A percentile compares a stretch with the other conserved stretches of the same genome.
Conservation (phyloP, 768 basidiomycete species). For the Hebeloma cylindrosporum region DNA sequence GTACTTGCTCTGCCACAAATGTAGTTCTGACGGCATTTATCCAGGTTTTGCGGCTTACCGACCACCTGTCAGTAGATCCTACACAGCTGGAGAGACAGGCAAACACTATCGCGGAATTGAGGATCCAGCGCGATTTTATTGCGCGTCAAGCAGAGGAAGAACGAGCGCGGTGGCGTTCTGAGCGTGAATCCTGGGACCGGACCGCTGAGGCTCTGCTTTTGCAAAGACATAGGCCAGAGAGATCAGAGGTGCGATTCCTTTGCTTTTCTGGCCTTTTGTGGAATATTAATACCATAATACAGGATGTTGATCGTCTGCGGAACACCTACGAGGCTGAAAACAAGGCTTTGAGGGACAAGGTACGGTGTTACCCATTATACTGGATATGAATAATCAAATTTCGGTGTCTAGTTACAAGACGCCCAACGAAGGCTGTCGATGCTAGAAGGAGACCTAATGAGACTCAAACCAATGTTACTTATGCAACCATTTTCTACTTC, state of each 20-base stretch:
- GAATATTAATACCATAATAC: slow-evolving; percentile 10
- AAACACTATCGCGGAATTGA: slow-evolving; percentile 54
- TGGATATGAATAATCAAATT: not conserved
- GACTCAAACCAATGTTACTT: slow-evolving; percentile 66
- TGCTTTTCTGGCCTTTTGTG: slow-evolving; percentile 4
- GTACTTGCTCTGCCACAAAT: not conserved
- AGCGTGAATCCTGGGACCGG: slow-evolving; percentile 64
- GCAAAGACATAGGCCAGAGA: slow-evolving; percentile 43
- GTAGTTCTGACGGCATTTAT: slow-evolving; percentile 11
- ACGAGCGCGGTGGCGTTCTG: slow-evolving; percentile 58
- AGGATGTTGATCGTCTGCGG: slow-evolving; percentile 60
- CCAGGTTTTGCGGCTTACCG: slow-evolving; percentile 51
- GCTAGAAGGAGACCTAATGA: slow-evolving; percentile 64
- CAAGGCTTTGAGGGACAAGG: slow-evolving; percentile 58
- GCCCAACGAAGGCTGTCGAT: slow-evolving; percentile 50
- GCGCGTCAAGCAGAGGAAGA: slow-evolving; percentile 55
- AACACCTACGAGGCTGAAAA: slow-evolving; percentile 60
- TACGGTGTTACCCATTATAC: slow-evolving; percentile 23
- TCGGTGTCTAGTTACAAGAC: slow-evolving; percentile 59
- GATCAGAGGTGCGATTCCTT: slow-evolving; percentile 42
- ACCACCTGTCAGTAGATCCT: slow-evolving; percentile 35
- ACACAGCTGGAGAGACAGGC: slow-evolving; percentile 59
- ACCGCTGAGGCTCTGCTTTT: slow-evolving; percentile 65
- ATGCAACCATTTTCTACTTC: slow-evolving; percentile 51
- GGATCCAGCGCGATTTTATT: slow-evolving; percentile 58